Evolutionary conservation across 2,329 filamentous ascomycete species (phyloP).

Genomic region (Microdochium paspali): DNA sequence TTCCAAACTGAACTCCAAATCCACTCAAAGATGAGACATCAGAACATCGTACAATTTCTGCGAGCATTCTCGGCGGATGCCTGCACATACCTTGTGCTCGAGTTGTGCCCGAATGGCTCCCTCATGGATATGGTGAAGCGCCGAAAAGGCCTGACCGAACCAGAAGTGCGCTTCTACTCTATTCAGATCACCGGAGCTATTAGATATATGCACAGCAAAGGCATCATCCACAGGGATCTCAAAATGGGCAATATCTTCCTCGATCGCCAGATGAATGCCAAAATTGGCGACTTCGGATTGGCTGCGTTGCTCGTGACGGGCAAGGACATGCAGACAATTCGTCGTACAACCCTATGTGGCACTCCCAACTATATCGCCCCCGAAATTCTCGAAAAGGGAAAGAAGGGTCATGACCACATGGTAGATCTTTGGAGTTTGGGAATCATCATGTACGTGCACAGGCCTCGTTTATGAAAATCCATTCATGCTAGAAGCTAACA

Average conservation of each 20-base stretch:
- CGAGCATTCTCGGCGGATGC: slow-evolving; percentile 84
- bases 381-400: slow-evolving; percentile 89
- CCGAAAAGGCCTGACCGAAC: slow-evolving; percentile 80
- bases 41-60: slow-evolving; percentile 92
- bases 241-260: slow-evolving; percentile 99
- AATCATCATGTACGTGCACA: slow-evolving; percentile 68
- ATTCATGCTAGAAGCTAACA: slow-evolving; percentile 9
- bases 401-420: slow-evolving; percentile 92
- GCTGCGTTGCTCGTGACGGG: slow-evolving; percentile 87
- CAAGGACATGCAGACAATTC: slow-evolving; percentile 74
- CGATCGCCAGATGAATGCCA: slow-evolving; percentile 91
- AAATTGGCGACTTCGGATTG: slow-evolving; percentile 94
- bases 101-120: slow-evolving; percentile 90
- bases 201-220: slow-evolving; percentile 94
- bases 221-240: slow-evolving; percentile 91
- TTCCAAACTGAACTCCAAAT: slow-evolving; percentile 86
- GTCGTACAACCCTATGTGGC: slow-evolving; percentile 88
- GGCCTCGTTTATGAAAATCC: neutral
- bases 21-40: slow-evolving; percentile 94
- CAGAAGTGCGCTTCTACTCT: slow-evolving; percentile 87
- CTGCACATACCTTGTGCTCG: slow-evolving; percentile 88
- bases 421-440: slow-evolving; percentile 98
- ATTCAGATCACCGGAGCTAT: slow-evolving; percentile 94
- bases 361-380: slow-evolving; percentile 98
- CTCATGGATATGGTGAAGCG: slow-evolving; percentile 97